Base-by-base conservation (phyloP, 2,329 filamentous ascomycete species). In the Ceratocystis lukuohia region DNA sequence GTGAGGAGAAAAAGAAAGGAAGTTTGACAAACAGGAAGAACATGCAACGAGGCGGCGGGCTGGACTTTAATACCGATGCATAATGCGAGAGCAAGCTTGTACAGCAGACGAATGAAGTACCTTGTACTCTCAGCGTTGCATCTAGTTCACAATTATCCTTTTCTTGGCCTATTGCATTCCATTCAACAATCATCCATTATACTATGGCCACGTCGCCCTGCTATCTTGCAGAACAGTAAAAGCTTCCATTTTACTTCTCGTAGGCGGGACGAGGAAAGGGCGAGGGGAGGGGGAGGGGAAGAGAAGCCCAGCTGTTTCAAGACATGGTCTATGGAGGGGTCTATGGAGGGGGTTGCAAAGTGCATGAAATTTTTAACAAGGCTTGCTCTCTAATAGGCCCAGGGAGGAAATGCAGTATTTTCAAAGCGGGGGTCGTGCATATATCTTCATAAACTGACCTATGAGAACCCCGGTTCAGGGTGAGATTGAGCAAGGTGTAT, bases 401-500 rank as follows among this genome's bases (percentile, higher is more conserved):
- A 66, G 53, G 53, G 45, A 45, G 48, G 28, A 15, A 30, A n/a
- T 59, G 64, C 20, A 50, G 33, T 41, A 65, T 59, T 22, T 57
- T 50, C 57, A 61, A 50, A 66, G 64, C 64, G 66, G 59, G 66
- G 66, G 64, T 66, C 48, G 22, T 61, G 64, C 66, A 66, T 61
- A 25, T 56, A 62, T 17, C 33, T 22, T 46, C 22, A 33, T 20
- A 57, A 63, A 41, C 61, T 45, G 48, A 64, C 66, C 66, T 68
- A 68, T 68, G 20, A 61, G 44, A 68, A 66, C 66, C 66, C 66
- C 41, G 64, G 66, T 66, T 56, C 25, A 59, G 22, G 63, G 50
- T 56, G 65, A 63, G 66, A 68, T 68, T 57, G 66, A 68, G 66
- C 65, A 50, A 63, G 50, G 53, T 22, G 41, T 61, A 68, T 68